These are phyloP conservation scores for Sporisorium sorghi DNA, from an alignment of 1,284 basidiomycete species.

Conservation along the genomic window DNA sequence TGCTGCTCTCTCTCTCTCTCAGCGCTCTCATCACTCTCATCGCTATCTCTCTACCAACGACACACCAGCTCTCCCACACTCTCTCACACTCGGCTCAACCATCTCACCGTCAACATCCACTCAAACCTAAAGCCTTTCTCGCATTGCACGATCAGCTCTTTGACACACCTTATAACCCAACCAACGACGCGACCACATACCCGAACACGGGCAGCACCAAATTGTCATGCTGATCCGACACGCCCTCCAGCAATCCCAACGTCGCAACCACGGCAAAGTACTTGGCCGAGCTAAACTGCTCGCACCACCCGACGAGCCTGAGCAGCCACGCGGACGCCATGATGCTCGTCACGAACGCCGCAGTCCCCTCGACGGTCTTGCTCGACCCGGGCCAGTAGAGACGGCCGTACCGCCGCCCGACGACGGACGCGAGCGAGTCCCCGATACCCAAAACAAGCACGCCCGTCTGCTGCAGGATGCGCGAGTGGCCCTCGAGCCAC, in stretches of 20 bases:
- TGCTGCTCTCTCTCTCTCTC: too few species aligned
- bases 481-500: slow-evolving; percentile 82
- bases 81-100: too few species aligned
- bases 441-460: slow-evolving; percentile 90
- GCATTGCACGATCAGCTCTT: slow-evolving; percentile 1
- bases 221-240: slow-evolving; percentile 68
- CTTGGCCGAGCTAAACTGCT: slow-evolving; percentile 44
- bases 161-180: slow-evolving; percentile 34
- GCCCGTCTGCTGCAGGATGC: slow-evolving; percentile 79
- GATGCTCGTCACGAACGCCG: slow-evolving; percentile 83
- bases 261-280: slow-evolving; percentile 38
- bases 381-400: slow-evolving; percentile 84
- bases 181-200: slow-evolving; percentile 52
- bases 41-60: too few species aligned
- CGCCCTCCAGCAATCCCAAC: slow-evolving; percentile 65
- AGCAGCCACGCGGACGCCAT: slow-evolving; percentile 78
- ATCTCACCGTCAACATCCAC: too few species aligned
- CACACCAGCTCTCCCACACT: too few species aligned
- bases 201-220: slow-evolving; percentile 64
- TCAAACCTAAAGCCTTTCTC: too few species aligned
- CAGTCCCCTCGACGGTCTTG: slow-evolving; percentile 92
- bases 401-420: slow-evolving; percentile 84
- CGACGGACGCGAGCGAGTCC: slow-evolving; percentile 91
- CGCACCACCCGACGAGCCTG: slow-evolving; percentile 74
- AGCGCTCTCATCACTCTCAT: too few species aligned